These are phyloP conservation scores for Jatropha podagrica DNA, from an alignment of 441 rosid genomes.

Conservation along the genomic window DNA sequence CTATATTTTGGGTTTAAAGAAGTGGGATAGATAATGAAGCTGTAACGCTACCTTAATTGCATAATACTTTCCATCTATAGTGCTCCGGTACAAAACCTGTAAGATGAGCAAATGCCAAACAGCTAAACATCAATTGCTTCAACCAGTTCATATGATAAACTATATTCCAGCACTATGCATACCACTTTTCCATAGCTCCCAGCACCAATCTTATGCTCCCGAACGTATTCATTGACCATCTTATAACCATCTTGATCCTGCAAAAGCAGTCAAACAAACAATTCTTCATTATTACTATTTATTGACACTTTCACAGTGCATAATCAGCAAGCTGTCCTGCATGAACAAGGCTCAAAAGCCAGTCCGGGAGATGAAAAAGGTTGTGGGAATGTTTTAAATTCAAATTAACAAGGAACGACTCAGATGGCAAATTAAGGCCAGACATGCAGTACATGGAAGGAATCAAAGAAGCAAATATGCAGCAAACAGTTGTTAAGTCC, in stretches of 20 bases:
- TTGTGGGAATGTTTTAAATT: background rate
- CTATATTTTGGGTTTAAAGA: too few species aligned
- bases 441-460: background rate
- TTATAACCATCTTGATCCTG: conserved; percentile 95
- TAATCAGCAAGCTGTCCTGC: too few species aligned
- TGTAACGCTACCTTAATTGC: conserved; percentile 70
- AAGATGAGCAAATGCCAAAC: conserved; percentile 22
- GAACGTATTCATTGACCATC: conserved; percentile 86
- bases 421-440: background rate
- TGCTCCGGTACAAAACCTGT: conserved; percentile 84
- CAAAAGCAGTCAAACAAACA: conserved; percentile 16
- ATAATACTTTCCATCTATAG: conserved; percentile 69
- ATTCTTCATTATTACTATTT: too few species aligned
- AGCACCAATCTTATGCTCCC: conserved; percentile 76
- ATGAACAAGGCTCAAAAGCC: background rate
- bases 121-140: conserved; percentile 15
- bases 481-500: background rate
- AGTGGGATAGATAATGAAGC: background rate
- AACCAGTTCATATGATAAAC: conserved; percentile 14
- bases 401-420: background rate
- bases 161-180: conserved; percentile 29
- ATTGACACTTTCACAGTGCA: background rate
- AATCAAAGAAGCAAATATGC: background rate
- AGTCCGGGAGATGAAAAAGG: background rate
- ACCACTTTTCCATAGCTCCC: conserved; percentile 99